Conservation (phyloP, 2,329 filamentous ascomycete species). For the Sordariomycetes sp. region DNA sequence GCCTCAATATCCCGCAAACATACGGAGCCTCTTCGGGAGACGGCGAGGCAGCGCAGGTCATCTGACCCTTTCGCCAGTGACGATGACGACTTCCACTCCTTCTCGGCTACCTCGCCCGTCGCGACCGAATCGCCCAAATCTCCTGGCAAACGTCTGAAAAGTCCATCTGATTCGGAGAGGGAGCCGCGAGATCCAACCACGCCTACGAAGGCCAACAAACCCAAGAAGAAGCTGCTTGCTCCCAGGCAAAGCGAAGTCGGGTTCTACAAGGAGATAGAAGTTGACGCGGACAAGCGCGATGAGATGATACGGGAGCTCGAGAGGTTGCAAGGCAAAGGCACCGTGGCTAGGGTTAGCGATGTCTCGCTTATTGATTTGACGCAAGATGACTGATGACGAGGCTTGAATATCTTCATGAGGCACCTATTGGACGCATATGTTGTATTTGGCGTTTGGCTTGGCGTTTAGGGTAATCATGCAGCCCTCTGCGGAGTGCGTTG, state of each 20-base stretch:
- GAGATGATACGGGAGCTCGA: background rate
- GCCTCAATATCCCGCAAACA: too few species aligned
- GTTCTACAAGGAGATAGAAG: conserved; percentile 22
- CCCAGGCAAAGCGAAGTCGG: conserved; percentile 25
- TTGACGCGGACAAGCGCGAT: conserved; percentile 1
- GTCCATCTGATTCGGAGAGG: background rate
- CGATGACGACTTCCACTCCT: conserved; percentile 2
- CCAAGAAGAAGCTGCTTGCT: conserved; percentile 28
- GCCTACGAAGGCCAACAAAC: conserved; percentile 3
- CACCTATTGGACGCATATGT: too few species aligned
- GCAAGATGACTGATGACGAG: conserved; percentile 2
- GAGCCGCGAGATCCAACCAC: conserved; percentile 3
- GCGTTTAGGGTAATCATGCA: too few species aligned
- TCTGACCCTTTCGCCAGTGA: too few species aligned
- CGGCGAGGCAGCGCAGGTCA: too few species aligned
- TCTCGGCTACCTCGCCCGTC: too few species aligned
- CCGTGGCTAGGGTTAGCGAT: conserved; percentile 5
- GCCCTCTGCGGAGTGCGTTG: too few species aligned
- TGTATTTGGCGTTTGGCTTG: too few species aligned
- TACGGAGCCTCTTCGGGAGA: too few species aligned
- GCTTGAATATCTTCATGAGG: too few species aligned
- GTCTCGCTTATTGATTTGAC: conserved; percentile 6
- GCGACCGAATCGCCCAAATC: too few species aligned
- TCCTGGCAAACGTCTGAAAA: background rate
- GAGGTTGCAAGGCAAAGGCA: background rate